Evolutionary conservation across 805 yeast species (phyloP).

Genomic region (Pichia nanzhaoensis): DNA sequence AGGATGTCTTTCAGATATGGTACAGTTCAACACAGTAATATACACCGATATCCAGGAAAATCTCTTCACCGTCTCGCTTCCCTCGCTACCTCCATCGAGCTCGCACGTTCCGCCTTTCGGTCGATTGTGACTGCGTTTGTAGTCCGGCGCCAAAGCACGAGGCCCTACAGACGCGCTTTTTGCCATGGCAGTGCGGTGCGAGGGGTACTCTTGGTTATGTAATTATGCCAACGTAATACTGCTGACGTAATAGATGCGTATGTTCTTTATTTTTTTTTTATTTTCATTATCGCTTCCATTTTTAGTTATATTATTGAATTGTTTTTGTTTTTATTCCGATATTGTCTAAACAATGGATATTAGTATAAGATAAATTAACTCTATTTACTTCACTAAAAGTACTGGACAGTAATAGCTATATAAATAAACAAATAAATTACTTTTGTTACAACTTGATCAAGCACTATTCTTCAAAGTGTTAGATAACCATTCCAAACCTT

Average conservation of each 20-base stretch:
- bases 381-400: no score
- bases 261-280: no score
- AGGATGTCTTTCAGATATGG: background rate
- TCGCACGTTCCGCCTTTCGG: background rate
- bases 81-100: background rate
- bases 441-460: constrained; percentile 13
- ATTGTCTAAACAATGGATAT: no score
- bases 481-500: constrained; percentile 96
- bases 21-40: background rate
- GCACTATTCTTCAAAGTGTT: constrained; percentile 75
- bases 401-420: no score
- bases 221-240: no score
- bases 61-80: constrained; percentile 1
- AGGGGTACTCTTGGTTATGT: background rate
- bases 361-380: no score
- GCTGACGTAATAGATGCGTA: no score
- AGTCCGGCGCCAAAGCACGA: no score
- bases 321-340: no score
- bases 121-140: background rate
- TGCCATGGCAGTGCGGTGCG: constrained; percentile 1
- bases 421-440: background rate
- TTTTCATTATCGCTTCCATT: no score
- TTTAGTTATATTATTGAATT: no score
- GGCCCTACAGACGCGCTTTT: no score
- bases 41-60: background rate